phyloP scores from a whole-genome alignment of 1,284 basidiomycete genomes.

The Cutaneotrichosporon mucoides region DNA sequence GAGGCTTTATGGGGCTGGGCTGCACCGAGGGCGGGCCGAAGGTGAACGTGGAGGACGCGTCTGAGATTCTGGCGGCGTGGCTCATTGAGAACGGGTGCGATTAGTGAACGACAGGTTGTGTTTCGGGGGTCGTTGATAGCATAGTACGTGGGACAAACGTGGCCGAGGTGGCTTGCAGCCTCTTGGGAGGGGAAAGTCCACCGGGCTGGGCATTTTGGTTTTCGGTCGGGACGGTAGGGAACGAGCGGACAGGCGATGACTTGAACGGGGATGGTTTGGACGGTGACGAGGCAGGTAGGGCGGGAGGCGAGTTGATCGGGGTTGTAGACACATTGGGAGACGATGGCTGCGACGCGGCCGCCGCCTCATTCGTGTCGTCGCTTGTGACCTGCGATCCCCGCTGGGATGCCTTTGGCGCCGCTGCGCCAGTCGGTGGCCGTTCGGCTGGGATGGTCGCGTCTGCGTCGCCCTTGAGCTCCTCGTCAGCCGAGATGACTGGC shows the following conservation, averaged over 20 bases:
- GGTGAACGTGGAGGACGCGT: conserved; percentile 1
- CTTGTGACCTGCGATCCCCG: neutral
- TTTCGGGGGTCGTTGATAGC: neutral
- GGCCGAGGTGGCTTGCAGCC: neutral
- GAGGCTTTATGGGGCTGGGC: neutral
- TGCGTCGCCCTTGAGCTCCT: conserved; percentile 3
- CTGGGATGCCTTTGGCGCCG: neutral
- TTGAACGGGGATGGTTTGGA: conserved; percentile 2
- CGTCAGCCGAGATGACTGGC: conserved; percentile 3
- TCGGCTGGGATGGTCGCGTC: neutral
- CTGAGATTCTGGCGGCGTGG: neutral
- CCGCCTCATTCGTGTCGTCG: neutral
- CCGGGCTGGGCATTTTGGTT: neutral
- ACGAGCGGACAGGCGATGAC: neutral
- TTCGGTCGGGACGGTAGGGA: neutral
- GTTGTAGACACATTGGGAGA: neutral
- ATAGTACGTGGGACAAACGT: neutral
- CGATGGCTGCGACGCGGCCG: neutral
- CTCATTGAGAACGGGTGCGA: neutral
- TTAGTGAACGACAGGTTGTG: neutral
- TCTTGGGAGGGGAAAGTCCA: neutral
- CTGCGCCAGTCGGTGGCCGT: neutral
- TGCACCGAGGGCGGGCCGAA: conserved; percentile 4
- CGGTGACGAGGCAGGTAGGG: neutral
- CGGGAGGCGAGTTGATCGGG: no score